phyloP scores from a whole-genome alignment of 208 protist genomes.

The Trichomonas tenax region DNA sequence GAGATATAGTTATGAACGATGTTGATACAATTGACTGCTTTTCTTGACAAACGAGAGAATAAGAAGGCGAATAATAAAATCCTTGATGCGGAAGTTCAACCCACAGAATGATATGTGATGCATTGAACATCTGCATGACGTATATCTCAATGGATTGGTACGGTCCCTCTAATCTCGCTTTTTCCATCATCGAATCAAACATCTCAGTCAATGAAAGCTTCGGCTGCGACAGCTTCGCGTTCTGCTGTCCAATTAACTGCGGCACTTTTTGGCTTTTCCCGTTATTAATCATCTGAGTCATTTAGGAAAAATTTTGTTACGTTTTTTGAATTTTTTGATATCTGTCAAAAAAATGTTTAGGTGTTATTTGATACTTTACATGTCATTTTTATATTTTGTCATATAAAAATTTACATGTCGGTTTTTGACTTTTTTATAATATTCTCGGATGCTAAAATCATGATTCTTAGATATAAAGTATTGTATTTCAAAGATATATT shows the following conservation, averaged over 20 bases:
- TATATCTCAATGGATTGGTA: background rate
- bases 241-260: background rate
- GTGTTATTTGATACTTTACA: too few relatives aligned
- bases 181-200: background rate
- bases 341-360: background rate
- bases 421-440: too few relatives aligned
- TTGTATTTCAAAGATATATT: too few relatives aligned
- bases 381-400: too few relatives aligned
- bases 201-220: background rate
- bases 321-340: too few relatives aligned
- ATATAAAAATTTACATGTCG: too few relatives aligned
- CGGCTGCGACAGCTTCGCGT: background rate
- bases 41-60: background rate
- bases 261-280: background rate
- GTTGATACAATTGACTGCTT: background rate
- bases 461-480: too few relatives aligned
- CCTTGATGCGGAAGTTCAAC: background rate
- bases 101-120: background rate
- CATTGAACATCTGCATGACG: background rate
- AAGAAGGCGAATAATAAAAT: background rate
- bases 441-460: too few relatives aligned
- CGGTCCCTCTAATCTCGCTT: background rate
- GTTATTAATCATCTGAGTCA: background rate
- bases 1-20: background rate
- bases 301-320: background rate